Percentiles rank a stretch among this genome's conserved stretches.
Evolutionary conservation across 805 yeast species (phyloP).

Genomic region (Schwanniomyces occidentalis): DNA sequence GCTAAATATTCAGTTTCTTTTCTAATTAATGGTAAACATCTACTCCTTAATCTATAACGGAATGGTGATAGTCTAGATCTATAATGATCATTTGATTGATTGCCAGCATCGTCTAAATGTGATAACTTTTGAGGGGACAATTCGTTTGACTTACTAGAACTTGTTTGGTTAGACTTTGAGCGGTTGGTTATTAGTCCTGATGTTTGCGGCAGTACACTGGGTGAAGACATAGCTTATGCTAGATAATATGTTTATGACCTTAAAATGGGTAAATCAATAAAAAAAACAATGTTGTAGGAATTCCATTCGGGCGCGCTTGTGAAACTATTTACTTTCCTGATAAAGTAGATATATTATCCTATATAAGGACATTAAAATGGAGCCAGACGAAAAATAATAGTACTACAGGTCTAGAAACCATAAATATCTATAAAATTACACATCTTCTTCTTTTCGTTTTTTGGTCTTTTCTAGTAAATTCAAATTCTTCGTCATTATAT

Average conservation of each 20-base stretch:
- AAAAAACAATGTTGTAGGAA: no score
- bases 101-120: constrained; percentile 66
- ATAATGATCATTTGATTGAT: constrained; percentile 67
- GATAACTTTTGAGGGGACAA: constrained; percentile 1
- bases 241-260: no score
- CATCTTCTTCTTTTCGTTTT: constrained; percentile 33
- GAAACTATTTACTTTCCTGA: no score
- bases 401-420: not conserved
- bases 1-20: constrained; percentile 64
- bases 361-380: constrained; percentile 1
- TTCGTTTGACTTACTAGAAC: constrained; percentile 1
- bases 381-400: no score
- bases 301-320: no score
- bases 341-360: constrained; percentile 1
- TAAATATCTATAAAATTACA: constrained; percentile 26
- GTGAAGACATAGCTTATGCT: no score
- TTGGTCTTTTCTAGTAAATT: constrained; percentile 34
- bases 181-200: no score
- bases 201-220: no score
- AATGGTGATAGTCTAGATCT: constrained; percentile 52
- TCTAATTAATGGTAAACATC: constrained; percentile 56
- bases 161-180: no score
- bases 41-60: constrained; percentile 54
- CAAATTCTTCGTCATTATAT: constrained; percentile 44
- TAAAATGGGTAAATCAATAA: no score